phyloP scores from a whole-genome alignment of 192 early-diverging fungal species.

The Backusella mclennaniae region DNA sequence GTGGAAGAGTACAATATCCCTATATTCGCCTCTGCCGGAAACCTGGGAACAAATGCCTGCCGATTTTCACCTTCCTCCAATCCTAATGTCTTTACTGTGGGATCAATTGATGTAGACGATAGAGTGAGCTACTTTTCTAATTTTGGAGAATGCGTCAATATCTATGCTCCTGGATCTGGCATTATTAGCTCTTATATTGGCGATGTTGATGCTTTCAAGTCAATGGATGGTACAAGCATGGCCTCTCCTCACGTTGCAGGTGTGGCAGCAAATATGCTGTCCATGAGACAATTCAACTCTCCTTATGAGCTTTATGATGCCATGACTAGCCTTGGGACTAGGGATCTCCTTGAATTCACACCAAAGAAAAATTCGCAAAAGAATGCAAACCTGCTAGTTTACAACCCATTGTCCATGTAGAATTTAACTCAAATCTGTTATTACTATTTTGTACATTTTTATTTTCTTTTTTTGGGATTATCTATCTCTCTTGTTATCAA shows the following conservation, averaged over 20 bases:
- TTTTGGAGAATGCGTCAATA: constrained; percentile 55
- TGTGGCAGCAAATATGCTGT: constrained; percentile 42
- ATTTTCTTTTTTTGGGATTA: not conserved
- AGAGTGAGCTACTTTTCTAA: constrained; percentile 47
- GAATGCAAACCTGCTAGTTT: not conserved
- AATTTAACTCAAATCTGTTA: not conserved
- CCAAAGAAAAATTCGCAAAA: not conserved
- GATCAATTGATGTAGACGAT: constrained; percentile 42
- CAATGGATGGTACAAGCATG: constrained; percentile 54
- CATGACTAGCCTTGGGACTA: constrained; percentile 10
- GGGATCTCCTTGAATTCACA: constrained; percentile 4
- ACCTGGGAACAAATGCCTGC: constrained; percentile 57
- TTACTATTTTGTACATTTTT: not conserved
- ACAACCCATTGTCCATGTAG: not conserved
- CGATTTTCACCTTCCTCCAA: constrained; percentile 47
- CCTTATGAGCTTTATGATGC: constrained; percentile 35
- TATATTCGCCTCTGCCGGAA: constrained; percentile 62
- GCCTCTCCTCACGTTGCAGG: constrained; percentile 49
- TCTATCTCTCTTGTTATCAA: not conserved
- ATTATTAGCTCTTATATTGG: constrained; percentile 46
- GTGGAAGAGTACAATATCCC: constrained; percentile 39
- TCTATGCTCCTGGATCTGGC: constrained; percentile 60
- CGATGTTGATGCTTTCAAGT: constrained; percentile 16
- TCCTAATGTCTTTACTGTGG: constrained; percentile 43
- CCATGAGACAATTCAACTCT: constrained; percentile 21